A percentile compares a stretch with the other conserved stretches of the same genome.
Evolutionary conservation across 2,329 filamentous ascomycete genomes (phyloP).

Genomic region (Helotiales sp.): DNA sequence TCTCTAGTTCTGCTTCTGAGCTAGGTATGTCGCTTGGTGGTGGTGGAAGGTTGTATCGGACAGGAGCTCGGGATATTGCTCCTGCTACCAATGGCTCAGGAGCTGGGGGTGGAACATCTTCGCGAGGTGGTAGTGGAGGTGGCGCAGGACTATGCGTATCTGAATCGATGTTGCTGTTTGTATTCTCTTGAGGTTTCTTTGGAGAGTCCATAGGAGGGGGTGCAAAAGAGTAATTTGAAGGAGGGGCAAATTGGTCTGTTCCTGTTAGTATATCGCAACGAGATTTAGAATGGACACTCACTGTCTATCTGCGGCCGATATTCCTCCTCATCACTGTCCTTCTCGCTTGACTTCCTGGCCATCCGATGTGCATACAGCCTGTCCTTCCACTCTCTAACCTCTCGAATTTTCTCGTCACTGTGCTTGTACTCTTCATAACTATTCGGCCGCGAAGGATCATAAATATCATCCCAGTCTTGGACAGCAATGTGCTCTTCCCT

Average conservation of each 20-base stretch:
- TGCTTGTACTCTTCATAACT: constrained; percentile 83
- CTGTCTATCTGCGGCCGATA: constrained; percentile 49
- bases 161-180: constrained; percentile 28
- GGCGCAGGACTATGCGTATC: constrained; percentile 35
- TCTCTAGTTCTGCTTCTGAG: constrained; percentile 57
- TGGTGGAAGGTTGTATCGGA: constrained; percentile 69
- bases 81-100: constrained; percentile 46
- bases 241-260: constrained; percentile 65
- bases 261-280: constrained; percentile 24
- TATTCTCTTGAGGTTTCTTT: constrained; percentile 46
- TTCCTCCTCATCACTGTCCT: constrained; percentile 51
- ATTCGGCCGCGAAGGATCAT: constrained; percentile 82
- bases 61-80: constrained; percentile 77
- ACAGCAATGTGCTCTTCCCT: constrained; percentile 65
- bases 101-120: constrained; percentile 42
- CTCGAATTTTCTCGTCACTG: constrained; percentile 81
- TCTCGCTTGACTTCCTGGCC: constrained; percentile 51
- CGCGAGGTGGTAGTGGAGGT: constrained; percentile 44
- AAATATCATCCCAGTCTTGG: constrained; percentile 88
- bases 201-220: constrained; percentile 53
- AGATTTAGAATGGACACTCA: constrained; percentile 41
- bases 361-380: constrained; percentile 75
- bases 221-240: constrained; percentile 60
- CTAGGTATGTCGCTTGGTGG: constrained; percentile 57
- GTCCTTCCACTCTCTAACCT: constrained; percentile 85